Evolutionary conservation across 75 land plant genomes (phyloP).

Genomic region (Pinus tabuliformis): DNA sequence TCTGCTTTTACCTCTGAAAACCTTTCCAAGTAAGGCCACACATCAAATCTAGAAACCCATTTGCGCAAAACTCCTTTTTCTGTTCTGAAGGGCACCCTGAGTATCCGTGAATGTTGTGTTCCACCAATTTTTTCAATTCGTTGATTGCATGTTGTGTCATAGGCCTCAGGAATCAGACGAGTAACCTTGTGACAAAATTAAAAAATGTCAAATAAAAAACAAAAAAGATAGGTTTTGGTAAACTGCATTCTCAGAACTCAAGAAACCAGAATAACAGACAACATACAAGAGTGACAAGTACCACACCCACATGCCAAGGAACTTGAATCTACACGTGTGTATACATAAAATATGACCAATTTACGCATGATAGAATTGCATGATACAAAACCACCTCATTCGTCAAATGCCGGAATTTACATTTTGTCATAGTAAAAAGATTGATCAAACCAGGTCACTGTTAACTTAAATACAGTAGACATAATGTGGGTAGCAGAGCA

Average conservation of each 20-base stretch:
- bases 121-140: constrained; percentile 59
- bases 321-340: not conserved
- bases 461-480: not conserved
- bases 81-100: constrained; percentile 66
- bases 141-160: constrained; percentile 69
- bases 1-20: constrained; percentile 52
- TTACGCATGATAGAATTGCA: not conserved
- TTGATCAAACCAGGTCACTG: not conserved
- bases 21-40: constrained; percentile 76
- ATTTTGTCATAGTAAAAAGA: not conserved
- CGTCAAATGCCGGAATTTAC: not conserved
- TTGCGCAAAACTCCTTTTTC: constrained; percentile 50
- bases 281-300: no score
- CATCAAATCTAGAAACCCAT: constrained; percentile 80
- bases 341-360: not conserved
- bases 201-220: not conserved
- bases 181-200: constrained; percentile 37
- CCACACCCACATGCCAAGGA: no score
- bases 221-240: not conserved
- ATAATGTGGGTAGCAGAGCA: not conserved
- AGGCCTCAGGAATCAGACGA: constrained; percentile 66
- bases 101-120: constrained; percentile 46
- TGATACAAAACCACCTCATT: not conserved
- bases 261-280: not conserved
- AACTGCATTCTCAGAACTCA: not conserved